Percentiles rank a stretch among this genome's conserved stretches.
phyloP scores from a whole-genome alignment of 2,329 filamentous ascomycete genomes.

The Emmonsia crescens region DNA sequence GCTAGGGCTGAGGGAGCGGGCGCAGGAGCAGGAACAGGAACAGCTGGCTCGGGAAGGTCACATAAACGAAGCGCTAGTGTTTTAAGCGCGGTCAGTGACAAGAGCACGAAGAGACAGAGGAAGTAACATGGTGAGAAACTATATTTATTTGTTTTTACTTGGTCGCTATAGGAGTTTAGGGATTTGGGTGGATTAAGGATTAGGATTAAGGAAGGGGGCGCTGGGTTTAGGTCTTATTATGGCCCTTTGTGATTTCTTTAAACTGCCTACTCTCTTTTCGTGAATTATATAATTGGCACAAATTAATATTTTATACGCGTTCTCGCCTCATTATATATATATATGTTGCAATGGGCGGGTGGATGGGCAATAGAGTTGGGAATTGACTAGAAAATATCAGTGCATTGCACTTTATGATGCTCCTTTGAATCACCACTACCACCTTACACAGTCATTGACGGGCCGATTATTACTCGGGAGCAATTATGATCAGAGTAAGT shows the following conservation, averaged over 20 bases:
- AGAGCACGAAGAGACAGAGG: conserved; percentile 41
- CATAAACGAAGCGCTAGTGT: conserved; percentile 80
- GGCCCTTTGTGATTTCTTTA: neutral
- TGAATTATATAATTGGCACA: neutral
- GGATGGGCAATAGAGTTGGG: too few relatives aligned
- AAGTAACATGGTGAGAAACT: conserved; percentile 18
- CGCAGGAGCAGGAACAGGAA: conserved; percentile 7
- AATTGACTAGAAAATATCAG: too few relatives aligned
- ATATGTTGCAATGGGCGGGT: too few relatives aligned
- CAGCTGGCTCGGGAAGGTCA: conserved; percentile 12
- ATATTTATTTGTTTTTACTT: neutral
- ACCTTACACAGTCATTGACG: too few relatives aligned
- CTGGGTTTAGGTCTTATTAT: neutral
- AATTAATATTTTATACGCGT: neutral
- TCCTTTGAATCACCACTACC: too few relatives aligned
- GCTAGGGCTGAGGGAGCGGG: conserved; percentile 10
- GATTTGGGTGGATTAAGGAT: neutral
- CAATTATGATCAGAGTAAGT: too few relatives aligned
- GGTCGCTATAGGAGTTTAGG: neutral
- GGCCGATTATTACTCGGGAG: too few relatives aligned
- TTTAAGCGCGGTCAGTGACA: conserved; percentile 58
- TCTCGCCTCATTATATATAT: too few relatives aligned
- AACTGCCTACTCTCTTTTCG: neutral
- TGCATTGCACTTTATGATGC: too few relatives aligned
- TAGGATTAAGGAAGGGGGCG: neutral